Evolutionary conservation across 495 filamentous ascomycete genomes (phyloP).

Genomic region (Aspergillus panamensis): DNA sequence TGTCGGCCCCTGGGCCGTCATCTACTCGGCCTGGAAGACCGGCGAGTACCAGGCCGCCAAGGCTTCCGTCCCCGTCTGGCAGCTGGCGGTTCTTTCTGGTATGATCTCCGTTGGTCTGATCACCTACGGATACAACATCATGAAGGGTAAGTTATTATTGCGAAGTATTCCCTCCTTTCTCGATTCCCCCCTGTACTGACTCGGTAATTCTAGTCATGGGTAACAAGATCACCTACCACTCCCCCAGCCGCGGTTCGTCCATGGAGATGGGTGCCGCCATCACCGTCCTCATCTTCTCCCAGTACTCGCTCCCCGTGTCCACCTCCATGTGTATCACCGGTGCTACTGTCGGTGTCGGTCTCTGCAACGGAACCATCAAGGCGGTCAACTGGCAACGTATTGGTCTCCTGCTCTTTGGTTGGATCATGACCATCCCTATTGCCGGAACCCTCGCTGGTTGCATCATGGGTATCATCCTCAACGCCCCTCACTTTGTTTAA

Average conservation of each 20-base stretch:
- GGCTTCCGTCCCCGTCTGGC: conserved; percentile 58
- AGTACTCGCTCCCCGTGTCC: conserved; percentile 57
- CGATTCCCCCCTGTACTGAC: conserved; percentile 21
- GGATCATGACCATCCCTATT: conserved; percentile 62
- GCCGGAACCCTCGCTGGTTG: conserved; percentile 57
- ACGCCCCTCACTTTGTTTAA: conserved; percentile 51
- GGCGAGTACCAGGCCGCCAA: conserved; percentile 34
- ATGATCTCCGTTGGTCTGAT: conserved; percentile 55
- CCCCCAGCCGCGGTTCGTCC: conserved; percentile 55
- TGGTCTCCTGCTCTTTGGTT: conserved; percentile 49
- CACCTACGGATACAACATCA: conserved; percentile 69
- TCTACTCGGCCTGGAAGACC: conserved; percentile 64
- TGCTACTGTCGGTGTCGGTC: conserved; percentile 54
- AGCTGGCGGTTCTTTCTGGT: conserved; percentile 50
- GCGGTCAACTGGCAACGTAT: conserved; percentile 64
- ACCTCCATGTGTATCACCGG: conserved; percentile 60
- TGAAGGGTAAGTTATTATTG: conserved; percentile 49
- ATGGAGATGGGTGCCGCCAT: conserved; percentile 67
- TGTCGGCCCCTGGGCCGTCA: conserved; percentile 67
- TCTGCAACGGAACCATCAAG: conserved; percentile 54
- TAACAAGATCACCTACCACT: conserved; percentile 66
- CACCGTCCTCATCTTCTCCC: conserved; percentile 61
- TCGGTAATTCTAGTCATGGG: conserved; percentile 48
- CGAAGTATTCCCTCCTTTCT: background rate
- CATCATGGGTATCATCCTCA: conserved; percentile 60